These are phyloP conservation scores for Murraya paniculata DNA, from an alignment of 345 rosid genomes.

Conservation along the genomic window DNA sequence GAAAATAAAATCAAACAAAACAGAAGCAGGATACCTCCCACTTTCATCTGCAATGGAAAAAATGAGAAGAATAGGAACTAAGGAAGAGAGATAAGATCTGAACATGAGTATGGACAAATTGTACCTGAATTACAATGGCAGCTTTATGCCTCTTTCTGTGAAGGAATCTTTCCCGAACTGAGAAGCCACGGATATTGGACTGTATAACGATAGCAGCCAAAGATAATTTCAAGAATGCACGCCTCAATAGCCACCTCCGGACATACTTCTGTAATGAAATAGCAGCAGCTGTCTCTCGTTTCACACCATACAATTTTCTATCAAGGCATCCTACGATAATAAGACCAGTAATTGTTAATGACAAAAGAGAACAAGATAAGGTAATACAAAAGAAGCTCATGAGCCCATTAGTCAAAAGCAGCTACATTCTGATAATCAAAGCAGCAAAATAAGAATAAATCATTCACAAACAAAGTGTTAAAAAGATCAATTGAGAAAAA, in stretches of 20 bases:
- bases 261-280: slow-evolving; percentile 61
- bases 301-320: slow-evolving; percentile 52
- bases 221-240: slow-evolving; percentile 44
- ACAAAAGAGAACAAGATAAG: slow-evolving; percentile 10
- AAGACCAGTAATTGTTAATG: slow-evolving; percentile 25
- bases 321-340: slow-evolving; percentile 72
- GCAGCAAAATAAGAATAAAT: background rate
- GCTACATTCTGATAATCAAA: background rate
- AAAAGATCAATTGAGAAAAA: background rate
- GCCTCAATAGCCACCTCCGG: slow-evolving; percentile 57
- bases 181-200: slow-evolving; percentile 66
- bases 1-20: background rate
- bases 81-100: background rate
- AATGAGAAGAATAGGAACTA: background rate
- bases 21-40: background rate
- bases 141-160: slow-evolving; percentile 62
- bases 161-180: slow-evolving; percentile 52
- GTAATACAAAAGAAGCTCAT: background rate
- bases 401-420: background rate
- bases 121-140: slow-evolving; percentile 76
- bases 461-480: background rate
- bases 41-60: background rate
- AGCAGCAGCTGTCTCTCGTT: slow-evolving; percentile 69
- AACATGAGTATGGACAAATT: background rate
- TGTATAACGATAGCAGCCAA: slow-evolving; percentile 61